These are phyloP conservation scores for Aspergillus haitiensis DNA, from an alignment of 495 filamentous ascomycete species.

Conservation along the genomic window DNA sequence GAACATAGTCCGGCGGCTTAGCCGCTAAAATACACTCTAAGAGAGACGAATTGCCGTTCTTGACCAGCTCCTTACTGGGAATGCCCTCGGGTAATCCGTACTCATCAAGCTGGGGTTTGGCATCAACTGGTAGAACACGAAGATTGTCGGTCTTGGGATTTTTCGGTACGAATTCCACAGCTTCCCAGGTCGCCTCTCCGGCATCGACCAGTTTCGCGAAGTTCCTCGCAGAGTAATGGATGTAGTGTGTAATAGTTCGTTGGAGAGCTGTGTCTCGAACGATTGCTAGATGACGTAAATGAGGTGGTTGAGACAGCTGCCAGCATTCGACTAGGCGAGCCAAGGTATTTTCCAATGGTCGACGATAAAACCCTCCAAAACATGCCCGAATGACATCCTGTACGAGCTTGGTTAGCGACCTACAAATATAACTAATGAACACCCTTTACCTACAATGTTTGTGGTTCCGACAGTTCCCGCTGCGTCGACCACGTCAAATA, in stretches of 20 bases:
- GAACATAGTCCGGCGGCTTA: conserved; percentile 34
- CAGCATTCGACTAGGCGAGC: conserved; percentile 58
- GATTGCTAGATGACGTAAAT: conserved; percentile 63
- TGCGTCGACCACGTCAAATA: conserved; percentile 53
- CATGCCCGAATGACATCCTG: conserved; percentile 50
- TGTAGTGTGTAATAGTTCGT: conserved; percentile 54
- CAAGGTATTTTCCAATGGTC: conserved; percentile 58
- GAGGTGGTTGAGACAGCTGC: conserved; percentile 60
- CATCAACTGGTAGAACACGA: conserved; percentile 37
- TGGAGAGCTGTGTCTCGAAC: conserved; percentile 59
- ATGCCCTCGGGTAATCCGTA: conserved; percentile 51
- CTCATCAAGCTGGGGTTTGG: conserved; percentile 46
- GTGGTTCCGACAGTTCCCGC: conserved; percentile 54
- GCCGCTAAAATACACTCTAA: conserved; percentile 40
- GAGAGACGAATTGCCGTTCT: conserved; percentile 48
- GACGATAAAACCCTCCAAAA: conserved; percentile 56
- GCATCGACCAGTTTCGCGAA: conserved; percentile 59
- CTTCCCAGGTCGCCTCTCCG: conserved; percentile 58
- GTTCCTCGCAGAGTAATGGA: conserved; percentile 57
- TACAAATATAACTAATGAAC: neutral
- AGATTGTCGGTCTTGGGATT: conserved; percentile 33
- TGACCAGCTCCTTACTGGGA: conserved; percentile 34
- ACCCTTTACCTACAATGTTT: conserved; percentile 45
- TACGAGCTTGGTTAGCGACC: conserved; percentile 16
- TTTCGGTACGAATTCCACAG: conserved; percentile 51